Percentiles rank a stretch among this genome's conserved stretches.
Evolutionary conservation across 2,329 filamentous ascomycete genomes (phyloP).

Genomic region (Xylariaceae sp.): DNA sequence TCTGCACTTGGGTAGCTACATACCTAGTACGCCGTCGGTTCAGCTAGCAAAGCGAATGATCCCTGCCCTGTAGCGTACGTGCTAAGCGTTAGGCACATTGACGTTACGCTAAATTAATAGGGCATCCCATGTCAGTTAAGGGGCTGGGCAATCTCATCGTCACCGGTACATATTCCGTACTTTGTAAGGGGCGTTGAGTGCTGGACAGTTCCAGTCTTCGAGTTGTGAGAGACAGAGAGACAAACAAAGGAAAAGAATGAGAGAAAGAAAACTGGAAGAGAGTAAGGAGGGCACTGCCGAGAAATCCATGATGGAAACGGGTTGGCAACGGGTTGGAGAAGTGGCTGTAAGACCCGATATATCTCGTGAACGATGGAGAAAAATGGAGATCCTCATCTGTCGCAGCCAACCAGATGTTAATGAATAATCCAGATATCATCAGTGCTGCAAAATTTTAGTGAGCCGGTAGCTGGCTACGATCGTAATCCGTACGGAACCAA

Average conservation of each 20-base stretch:
- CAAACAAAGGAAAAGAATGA: background rate
- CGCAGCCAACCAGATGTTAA: background rate
- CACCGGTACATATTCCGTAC: background rate
- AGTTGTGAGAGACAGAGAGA: background rate
- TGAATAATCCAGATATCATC: background rate
- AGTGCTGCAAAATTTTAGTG: background rate
- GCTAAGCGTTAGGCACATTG: background rate
- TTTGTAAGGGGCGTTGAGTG: background rate
- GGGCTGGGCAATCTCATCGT: background rate
- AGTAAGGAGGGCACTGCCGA: background rate
- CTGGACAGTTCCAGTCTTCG: background rate
- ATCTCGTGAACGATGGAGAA: background rate
- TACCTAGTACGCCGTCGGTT: no score
- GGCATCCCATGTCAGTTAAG: background rate
- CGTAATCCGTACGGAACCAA: no score
- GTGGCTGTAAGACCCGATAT: no score
- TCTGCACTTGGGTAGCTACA: no score
- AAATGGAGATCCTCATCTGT: background rate
- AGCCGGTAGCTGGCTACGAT: no score
- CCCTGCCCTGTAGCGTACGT: background rate
- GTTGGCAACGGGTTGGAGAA: background rate
- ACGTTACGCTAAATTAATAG: background rate
- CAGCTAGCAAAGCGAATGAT: background rate
- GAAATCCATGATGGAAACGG: background rate
- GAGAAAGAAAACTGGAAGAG: background rate